Percentiles rank a stretch among this genome's conserved stretches.
Evolutionary conservation across 1,284 basidiomycete species (phyloP).

Genomic region (Malassezia vespertilionis): DNA sequence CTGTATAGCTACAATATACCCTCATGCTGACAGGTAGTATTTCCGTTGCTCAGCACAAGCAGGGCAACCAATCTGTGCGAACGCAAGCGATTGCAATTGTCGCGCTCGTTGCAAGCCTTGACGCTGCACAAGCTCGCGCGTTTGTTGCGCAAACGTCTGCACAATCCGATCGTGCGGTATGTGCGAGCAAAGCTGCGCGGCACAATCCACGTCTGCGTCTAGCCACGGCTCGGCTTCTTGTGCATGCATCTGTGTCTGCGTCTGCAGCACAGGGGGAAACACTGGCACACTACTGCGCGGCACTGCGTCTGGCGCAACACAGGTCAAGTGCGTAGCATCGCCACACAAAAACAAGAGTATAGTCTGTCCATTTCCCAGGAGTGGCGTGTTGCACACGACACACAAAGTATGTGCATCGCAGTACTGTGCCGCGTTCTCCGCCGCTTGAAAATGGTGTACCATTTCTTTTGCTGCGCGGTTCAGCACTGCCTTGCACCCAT

Average conservation of each 20-base stretch:
- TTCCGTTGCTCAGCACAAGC: not conserved
- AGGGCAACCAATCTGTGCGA: conserved; percentile 8
- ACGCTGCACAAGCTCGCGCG: not conserved
- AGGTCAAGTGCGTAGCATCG: conserved; percentile 34
- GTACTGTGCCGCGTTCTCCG: conserved; percentile 24
- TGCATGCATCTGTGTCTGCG: not conserved
- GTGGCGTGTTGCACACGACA: conserved; percentile 18
- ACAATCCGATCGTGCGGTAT: not conserved
- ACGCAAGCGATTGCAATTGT: not conserved
- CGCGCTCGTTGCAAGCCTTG: not conserved
- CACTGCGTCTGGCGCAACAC: conserved; percentile 3
- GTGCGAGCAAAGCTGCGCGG: not conserved
- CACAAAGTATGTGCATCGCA: conserved; percentile 27
- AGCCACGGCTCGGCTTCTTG: not conserved
- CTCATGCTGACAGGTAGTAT: conserved; percentile 6
- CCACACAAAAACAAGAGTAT: conserved; percentile 35
- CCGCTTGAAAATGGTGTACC: conserved; percentile 20
- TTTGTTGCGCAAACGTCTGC: not conserved
- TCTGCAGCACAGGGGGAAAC: not conserved
- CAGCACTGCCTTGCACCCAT: conserved; percentile 36
- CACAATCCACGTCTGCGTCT: not conserved
- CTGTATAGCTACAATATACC: conserved; percentile 12
- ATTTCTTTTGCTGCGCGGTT: conserved; percentile 28
- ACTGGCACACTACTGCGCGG: not conserved
- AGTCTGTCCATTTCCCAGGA: conserved; percentile 19